Conservation (phyloP, 2,329 filamentous ascomycete genomes). For the Endothia cerciana region DNA sequence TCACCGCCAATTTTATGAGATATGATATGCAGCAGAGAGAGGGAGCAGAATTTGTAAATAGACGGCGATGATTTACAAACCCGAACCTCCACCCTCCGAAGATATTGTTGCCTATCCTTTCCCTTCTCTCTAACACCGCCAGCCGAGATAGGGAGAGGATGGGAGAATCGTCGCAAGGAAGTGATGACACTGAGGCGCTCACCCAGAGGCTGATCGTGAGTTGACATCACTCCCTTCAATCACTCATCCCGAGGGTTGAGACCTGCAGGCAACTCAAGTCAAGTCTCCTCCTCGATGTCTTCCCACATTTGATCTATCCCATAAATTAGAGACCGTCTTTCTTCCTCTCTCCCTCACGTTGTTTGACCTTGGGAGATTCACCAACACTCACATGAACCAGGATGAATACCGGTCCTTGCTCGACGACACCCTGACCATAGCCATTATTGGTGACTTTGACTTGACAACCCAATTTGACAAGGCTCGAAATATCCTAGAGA, state of each 20-base stretch:
- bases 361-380: too few relatives aligned
- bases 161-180: conserved; percentile 15
- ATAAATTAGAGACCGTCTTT: too few relatives aligned
- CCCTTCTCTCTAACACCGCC: too few relatives aligned
- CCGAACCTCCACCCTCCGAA: background rate
- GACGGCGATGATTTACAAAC: background rate
- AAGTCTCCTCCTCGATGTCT: background rate
- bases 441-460: conserved; percentile 76
- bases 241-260: background rate
- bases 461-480: conserved; percentile 57
- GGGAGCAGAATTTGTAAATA: background rate
- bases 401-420: conserved; percentile 74
- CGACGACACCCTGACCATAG: conserved; percentile 76
- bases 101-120: too few relatives aligned
- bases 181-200: conserved; percentile 20
- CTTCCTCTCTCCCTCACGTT: background rate
- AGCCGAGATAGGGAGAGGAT: background rate
- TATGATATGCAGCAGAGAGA: background rate
- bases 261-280: background rate
- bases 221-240: background rate
- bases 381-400: conserved; percentile 43
- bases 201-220: conserved; percentile 24
- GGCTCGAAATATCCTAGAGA: conserved; percentile 64
- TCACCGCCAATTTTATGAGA: background rate
- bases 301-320: too few relatives aligned